phyloP scores from a whole-genome alignment of 257 asterid genomes.

The Jaltomata sinuosa region DNA sequence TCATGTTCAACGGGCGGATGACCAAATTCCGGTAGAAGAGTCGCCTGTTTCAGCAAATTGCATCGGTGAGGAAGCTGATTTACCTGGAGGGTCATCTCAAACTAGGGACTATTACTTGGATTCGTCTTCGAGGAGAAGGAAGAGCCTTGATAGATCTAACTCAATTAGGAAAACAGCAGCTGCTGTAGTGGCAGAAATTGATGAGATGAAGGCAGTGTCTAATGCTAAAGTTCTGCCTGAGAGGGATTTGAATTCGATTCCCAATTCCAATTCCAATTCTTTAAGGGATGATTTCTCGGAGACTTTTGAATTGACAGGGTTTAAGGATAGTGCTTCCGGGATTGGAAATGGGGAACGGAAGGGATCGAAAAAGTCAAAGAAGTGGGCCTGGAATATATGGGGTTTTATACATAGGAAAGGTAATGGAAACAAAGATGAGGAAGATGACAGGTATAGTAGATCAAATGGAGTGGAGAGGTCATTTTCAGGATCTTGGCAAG shows the following conservation, averaged over 20 bases:
- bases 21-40: constrained; percentile 66
- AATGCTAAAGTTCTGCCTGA: constrained; percentile 53
- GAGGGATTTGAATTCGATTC: constrained; percentile 42
- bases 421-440: constrained; percentile 47
- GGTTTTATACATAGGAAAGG: constrained; percentile 50
- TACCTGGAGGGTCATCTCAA: constrained; percentile 78
- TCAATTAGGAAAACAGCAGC: constrained; percentile 79
- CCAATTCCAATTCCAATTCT: constrained; percentile 52
- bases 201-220: constrained; percentile 49
- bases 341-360: constrained; percentile 41
- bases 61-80: constrained; percentile 21
- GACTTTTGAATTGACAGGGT: constrained; percentile 49
- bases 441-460: constrained; percentile 53
- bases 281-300: constrained; percentile 71
- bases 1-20: constrained; percentile 35
- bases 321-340: constrained; percentile 37
- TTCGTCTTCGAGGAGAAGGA: constrained; percentile 71
- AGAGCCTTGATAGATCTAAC: constrained; percentile 86
- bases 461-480: constrained; percentile 64
- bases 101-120: constrained; percentile 71
- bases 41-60: constrained; percentile 6
- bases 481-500: constrained; percentile 67
- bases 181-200: constrained; percentile 75
- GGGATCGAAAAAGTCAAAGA: constrained; percentile 48
- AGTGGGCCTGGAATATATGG: constrained; percentile 72